Evolutionary conservation across 2,329 filamentous ascomycete species (phyloP).

Genomic region (Exophiala sideris): DNA sequence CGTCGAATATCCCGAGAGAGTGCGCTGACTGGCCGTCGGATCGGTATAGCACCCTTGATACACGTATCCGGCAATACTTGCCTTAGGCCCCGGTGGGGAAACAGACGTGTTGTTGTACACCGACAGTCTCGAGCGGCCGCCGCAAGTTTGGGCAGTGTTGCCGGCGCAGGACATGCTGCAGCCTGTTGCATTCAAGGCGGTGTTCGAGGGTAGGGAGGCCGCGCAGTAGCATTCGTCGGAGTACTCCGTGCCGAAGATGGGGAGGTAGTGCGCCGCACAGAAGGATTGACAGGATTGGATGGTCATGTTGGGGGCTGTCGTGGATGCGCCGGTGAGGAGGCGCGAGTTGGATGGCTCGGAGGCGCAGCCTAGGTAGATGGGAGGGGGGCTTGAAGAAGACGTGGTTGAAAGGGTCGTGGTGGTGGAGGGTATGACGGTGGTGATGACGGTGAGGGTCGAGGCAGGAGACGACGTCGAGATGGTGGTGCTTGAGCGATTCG

Average conservation of each 20-base stretch:
- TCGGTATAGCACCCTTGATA: constrained; percentile 28
- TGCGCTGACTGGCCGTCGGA: constrained; percentile 14
- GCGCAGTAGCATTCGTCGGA: constrained; percentile 21
- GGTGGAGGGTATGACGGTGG: background rate
- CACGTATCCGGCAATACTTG: constrained; percentile 2
- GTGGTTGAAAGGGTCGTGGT: background rate
- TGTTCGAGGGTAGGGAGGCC: constrained; percentile 11
- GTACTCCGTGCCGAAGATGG: constrained; percentile 19
- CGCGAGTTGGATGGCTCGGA: constrained; percentile 21
- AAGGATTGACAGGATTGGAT: constrained; percentile 31
- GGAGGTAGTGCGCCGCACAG: constrained; percentile 23
- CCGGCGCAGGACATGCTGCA: constrained; percentile 30
- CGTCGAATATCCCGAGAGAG: constrained; percentile 32
- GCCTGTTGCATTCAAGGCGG: constrained; percentile 16
- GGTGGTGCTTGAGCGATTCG: background rate
- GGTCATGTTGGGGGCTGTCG: constrained; percentile 49
- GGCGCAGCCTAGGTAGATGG: constrained; percentile 17
- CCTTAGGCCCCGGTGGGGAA: constrained; percentile 13
- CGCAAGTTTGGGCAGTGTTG: constrained; percentile 26
- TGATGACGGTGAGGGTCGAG: background rate
- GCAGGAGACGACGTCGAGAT: background rate
- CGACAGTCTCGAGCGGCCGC: constrained; percentile 26
- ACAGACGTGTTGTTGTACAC: constrained; percentile 19
- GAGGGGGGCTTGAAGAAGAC: background rate
- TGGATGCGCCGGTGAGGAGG: constrained; percentile 43